These are phyloP conservation scores for Vigna unguiculata DNA, from an alignment of 306 rosid genomes.

Conservation along the genomic window DNA sequence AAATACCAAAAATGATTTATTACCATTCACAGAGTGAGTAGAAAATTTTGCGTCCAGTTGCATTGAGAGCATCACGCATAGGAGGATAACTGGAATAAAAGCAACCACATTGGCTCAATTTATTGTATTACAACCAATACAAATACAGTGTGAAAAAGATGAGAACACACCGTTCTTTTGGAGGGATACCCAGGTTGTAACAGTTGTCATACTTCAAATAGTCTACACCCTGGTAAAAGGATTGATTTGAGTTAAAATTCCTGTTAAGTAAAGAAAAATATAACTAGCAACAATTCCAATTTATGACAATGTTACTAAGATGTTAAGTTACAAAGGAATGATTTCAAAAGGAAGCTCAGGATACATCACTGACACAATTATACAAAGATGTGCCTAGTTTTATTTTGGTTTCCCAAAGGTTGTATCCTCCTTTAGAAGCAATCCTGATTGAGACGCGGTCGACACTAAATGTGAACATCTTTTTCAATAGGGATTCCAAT, in stretches of 20 bases:
- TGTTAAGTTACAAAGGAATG: constrained; percentile 5
- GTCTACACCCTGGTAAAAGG: constrained; percentile 73
- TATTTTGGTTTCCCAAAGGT: neutral
- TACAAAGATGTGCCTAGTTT: neutral
- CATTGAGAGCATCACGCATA: constrained; percentile 90
- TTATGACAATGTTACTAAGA: constrained; percentile 24
- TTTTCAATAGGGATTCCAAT: neutral
- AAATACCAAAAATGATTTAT: constrained; percentile 38
- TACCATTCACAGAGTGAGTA: constrained; percentile 96
- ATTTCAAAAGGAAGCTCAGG: constrained; percentile 30
- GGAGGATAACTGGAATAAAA: constrained; percentile 83
- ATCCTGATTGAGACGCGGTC: no score
- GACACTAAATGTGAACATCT: neutral
- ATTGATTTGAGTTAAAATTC: neutral
- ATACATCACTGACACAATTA: neutral
- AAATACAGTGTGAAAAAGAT: constrained; percentile 42
- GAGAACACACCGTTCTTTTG: constrained; percentile 70
- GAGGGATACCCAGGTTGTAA: constrained; percentile 82
- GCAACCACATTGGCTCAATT: constrained; percentile 47
- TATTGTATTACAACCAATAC: constrained; percentile 27
- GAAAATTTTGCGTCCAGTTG: constrained; percentile 70
- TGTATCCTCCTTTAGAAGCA: neutral
- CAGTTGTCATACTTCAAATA: constrained; percentile 98
- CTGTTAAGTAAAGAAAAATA: constrained; percentile 18
- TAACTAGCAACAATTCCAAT: neutral